phyloP scores from a whole-genome alignment of 192 early-diverging fungal species.

The Podila epigama region DNA sequence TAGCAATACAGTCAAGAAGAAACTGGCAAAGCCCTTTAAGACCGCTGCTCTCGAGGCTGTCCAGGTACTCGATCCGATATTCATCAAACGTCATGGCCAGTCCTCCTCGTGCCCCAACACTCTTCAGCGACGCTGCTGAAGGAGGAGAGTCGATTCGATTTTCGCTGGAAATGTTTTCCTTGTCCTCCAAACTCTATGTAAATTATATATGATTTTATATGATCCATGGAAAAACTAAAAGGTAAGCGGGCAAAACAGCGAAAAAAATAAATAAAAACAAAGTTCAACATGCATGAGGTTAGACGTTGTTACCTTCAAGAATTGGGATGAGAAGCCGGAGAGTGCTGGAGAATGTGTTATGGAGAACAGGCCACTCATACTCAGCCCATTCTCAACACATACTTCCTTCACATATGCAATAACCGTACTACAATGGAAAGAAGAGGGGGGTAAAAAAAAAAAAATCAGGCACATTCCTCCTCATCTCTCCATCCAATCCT shows the following conservation, averaged over 20 bases:
- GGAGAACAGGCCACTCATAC: constrained; percentile 24
- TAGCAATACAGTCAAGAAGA: constrained; percentile 36
- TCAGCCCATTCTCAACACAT: constrained; percentile 17
- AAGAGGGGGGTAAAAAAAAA: not conserved
- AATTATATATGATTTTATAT: constrained; percentile 3
- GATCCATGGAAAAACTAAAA: constrained; percentile 1
- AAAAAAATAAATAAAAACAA: not conserved
- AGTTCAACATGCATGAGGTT: not conserved
- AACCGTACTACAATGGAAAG: constrained; percentile 12
- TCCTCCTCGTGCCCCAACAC: constrained; percentile 26
- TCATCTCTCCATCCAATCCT: no score
- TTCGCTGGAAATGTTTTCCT: constrained; percentile 13
- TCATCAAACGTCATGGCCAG: constrained; percentile 41
- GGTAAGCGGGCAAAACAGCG: not conserved
- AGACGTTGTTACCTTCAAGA: constrained; percentile 44
- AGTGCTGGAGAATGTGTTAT: constrained; percentile 50
- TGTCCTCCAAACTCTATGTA: constrained; percentile 10
- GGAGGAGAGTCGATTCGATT: constrained; percentile 21
- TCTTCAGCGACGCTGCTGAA: constrained; percentile 15
- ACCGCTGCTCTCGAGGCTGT: constrained; percentile 39
- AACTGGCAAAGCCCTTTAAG: constrained; percentile 48
- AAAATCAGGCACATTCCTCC: no score
- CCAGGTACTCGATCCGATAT: constrained; percentile 50
- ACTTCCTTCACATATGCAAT: constrained; percentile 9
- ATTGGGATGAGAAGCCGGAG: constrained; percentile 49